A percentile compares a stretch with the other conserved stretches of the same genome.
Evolutionary conservation across 208 protist species (phyloP).

Genomic region (Acanthamoeba royreba): DNA sequence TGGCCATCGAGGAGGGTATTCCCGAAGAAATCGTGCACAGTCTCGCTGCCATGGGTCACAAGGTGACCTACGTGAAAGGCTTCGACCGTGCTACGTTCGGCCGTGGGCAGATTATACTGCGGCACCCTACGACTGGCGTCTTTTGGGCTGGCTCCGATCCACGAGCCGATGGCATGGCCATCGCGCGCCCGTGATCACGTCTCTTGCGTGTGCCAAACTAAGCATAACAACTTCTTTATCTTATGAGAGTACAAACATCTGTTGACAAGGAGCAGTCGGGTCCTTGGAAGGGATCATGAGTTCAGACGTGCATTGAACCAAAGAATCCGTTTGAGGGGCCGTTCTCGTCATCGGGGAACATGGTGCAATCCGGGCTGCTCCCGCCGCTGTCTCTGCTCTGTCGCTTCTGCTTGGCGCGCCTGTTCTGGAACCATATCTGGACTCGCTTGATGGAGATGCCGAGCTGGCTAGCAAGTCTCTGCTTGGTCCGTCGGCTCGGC

Average conservation of each 20-base stretch:
- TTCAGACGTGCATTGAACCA: background rate
- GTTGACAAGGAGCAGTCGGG: too few relatives aligned
- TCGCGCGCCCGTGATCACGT: background rate
- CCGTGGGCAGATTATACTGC: slow-evolving; percentile 70
- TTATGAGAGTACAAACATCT: too few relatives aligned
- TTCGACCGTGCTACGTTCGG: slow-evolving; percentile 55
- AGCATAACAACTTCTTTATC: too few relatives aligned
- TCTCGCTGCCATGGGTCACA: slow-evolving; percentile 52
- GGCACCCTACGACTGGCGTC: background rate
- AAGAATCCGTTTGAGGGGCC: background rate
- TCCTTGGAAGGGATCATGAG: background rate
- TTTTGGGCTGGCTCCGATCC: slow-evolving; percentile 66
- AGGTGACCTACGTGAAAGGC: background rate
- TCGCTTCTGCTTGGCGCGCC: background rate
- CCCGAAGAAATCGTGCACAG: background rate
- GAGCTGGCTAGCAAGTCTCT: background rate
- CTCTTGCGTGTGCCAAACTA: background rate
- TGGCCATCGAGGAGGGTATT: slow-evolving; percentile 51
- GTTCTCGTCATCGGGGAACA: background rate
- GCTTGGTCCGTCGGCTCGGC: background rate
- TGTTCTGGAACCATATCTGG: slow-evolving; percentile 14
- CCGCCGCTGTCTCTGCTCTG: background rate
- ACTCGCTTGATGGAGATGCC: background rate
- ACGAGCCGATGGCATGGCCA: slow-evolving; percentile 68
- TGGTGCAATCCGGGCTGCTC: background rate